Conservation (phyloP, 78 protist species). For the Dictyostelium brefeldianum region DNA sequence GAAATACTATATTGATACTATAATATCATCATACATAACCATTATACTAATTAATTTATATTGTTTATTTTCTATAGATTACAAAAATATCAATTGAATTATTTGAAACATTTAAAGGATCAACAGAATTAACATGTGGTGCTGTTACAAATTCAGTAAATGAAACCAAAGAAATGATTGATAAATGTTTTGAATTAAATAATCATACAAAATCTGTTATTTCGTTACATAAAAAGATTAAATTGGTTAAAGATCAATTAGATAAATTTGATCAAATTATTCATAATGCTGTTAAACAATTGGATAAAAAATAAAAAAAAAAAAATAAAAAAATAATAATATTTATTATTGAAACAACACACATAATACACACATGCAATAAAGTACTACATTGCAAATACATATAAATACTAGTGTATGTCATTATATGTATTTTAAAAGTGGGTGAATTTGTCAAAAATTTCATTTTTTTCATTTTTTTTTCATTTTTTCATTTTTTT, state of each 20-base stretch:
- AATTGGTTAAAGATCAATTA: constrained; percentile 7
- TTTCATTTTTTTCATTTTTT: too few species aligned
- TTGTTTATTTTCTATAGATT: constrained; percentile 5
- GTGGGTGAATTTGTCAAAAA: too few species aligned
- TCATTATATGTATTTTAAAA: too few species aligned
- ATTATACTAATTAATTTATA: not conserved
- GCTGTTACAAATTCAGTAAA: not conserved
- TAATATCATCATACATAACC: too few species aligned
- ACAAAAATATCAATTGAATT: constrained; percentile 57
- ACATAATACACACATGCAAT: not conserved
- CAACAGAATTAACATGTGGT: constrained; percentile 24
- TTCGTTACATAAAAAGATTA: constrained; percentile 30
- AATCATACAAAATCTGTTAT: constrained; percentile 31
- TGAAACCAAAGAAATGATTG: constrained; percentile 6
- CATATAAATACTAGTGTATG: too few species aligned
- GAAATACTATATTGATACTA: too few species aligned
- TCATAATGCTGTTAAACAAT: constrained; percentile 19
- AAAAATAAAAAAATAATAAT: not conserved
- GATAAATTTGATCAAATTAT: constrained; percentile 18
- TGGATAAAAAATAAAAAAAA: not conserved
- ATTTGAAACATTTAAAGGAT: constrained; percentile 41
- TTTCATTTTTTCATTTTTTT: too few species aligned
- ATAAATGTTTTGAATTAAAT: constrained; percentile 45
- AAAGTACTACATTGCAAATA: too few species aligned
- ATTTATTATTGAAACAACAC: too few species aligned